Evolutionary conservation across 1,284 basidiomycete species (phyloP).

Genomic region (Macrocybe sp.): DNA sequence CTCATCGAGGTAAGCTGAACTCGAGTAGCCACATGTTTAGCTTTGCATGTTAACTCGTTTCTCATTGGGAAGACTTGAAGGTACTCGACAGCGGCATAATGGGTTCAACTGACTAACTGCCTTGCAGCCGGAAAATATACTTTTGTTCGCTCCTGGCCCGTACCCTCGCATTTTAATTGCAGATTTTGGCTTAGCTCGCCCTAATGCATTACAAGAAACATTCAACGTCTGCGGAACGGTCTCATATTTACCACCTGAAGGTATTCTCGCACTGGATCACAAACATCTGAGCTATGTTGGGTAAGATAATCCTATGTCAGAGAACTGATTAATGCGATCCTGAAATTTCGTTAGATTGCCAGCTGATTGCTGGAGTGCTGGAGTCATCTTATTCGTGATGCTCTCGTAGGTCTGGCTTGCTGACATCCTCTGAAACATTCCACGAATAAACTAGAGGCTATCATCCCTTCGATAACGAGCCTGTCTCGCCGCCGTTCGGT

Average conservation of each 20-base stretch:
- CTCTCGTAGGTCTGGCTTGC: constrained; percentile 50
- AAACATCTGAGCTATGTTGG: constrained; percentile 66
- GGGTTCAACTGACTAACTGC: background rate
- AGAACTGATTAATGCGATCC: constrained; percentile 1
- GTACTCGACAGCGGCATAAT: constrained; percentile 22
- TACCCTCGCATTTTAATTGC: constrained; percentile 82
- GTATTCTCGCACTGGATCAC: constrained; percentile 68
- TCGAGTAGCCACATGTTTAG: background rate
- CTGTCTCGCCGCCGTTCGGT: too few species aligned
- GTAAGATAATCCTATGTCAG: constrained; percentile 17
- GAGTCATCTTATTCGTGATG: constrained; percentile 77
- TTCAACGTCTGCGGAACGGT: constrained; percentile 80
- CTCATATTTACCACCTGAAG: constrained; percentile 82
- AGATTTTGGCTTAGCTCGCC: constrained; percentile 83
- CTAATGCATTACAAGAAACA: constrained; percentile 72
- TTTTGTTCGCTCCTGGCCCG: constrained; percentile 68
- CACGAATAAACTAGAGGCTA: constrained; percentile 42
- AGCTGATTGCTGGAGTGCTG: constrained; percentile 81
- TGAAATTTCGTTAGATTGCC: constrained; percentile 47
- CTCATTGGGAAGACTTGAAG: constrained; percentile 60
- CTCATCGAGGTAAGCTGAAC: constrained; percentile 67
- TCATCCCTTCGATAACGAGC: constrained; percentile 59
- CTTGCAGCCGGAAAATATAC: constrained; percentile 77
- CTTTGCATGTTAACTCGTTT: background rate
- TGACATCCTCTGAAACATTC: background rate